Conservation (phyloP, 768 basidiomycete species). For the Boletellus sp. region DNA sequence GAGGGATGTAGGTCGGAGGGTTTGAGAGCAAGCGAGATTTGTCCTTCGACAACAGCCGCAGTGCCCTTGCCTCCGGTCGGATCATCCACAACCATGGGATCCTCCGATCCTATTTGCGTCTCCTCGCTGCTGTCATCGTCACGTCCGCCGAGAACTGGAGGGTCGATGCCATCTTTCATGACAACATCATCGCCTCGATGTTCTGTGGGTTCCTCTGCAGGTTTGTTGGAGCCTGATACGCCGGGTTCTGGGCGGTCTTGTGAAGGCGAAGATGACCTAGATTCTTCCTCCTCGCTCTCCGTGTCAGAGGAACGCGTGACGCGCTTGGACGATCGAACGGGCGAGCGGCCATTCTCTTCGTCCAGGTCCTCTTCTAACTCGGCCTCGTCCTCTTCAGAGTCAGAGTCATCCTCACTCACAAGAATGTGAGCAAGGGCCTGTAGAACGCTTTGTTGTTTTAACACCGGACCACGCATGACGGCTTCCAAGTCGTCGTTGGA, state of each 20-base stretch:
- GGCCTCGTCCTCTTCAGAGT: slow-evolving; percentile 40
- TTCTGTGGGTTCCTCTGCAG: background rate
- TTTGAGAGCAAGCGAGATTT: background rate
- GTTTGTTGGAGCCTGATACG: slow-evolving; percentile 15
- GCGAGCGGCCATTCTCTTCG: slow-evolving; percentile 29
- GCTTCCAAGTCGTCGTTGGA: slow-evolving; percentile 35
- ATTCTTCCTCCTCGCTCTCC: slow-evolving; percentile 34
- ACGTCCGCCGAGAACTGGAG: background rate
- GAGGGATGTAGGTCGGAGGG: background rate
- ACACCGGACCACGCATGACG: slow-evolving; percentile 40
- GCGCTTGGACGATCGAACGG: slow-evolving; percentile 33
- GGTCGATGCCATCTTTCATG: slow-evolving; percentile 7
- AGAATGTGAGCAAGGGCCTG: slow-evolving; percentile 30
- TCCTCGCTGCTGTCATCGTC: slow-evolving; percentile 14
- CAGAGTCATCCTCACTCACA: slow-evolving; percentile 30
- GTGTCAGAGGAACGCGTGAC: slow-evolving; percentile 30
- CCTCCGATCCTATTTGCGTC: slow-evolving; percentile 20
- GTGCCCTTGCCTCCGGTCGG: slow-evolving; percentile 1
- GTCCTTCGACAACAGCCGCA: background rate
- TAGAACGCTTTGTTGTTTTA: slow-evolving; percentile 15
- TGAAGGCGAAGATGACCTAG: slow-evolving; percentile 14
- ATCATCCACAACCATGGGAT: slow-evolving; percentile 14
- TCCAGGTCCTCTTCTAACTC: slow-evolving; percentile 41
- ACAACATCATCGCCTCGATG: slow-evolving; percentile 1
- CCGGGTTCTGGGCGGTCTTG: slow-evolving; percentile 29